These are phyloP conservation scores for Rhodamnia rubescens DNA, from an alignment of 345 rosid species.

Conservation along the genomic window DNA sequence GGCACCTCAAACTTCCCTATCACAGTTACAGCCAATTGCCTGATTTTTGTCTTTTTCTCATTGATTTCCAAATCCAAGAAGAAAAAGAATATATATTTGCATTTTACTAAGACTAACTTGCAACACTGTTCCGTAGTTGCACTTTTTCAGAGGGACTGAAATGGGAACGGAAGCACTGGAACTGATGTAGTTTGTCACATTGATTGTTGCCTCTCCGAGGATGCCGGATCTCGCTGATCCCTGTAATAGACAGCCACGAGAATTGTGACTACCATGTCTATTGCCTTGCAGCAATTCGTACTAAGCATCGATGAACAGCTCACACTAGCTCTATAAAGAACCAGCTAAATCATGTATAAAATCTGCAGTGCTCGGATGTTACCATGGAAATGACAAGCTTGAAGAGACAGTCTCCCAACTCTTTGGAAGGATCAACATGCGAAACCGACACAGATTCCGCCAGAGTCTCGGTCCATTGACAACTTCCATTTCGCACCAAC, in stretches of 20 bases:
- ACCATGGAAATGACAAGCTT: constrained; percentile 42
- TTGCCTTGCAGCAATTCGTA: background rate
- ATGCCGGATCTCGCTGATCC: constrained; percentile 46
- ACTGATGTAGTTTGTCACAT: constrained; percentile 28
- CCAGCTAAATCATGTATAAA: background rate
- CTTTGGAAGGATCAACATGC: constrained; percentile 20
- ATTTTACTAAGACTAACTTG: constrained; percentile 25
- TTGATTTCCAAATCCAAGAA: background rate
- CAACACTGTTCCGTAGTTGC: constrained; percentile 35
- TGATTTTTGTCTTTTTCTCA: background rate
- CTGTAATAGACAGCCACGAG: constrained; percentile 7
- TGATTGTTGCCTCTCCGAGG: constrained; percentile 42
- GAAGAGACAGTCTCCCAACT: constrained; percentile 21
- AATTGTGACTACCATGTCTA: background rate
- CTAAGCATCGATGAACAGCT: background rate
- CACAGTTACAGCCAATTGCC: background rate
- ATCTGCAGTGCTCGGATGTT: background rate
- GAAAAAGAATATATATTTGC: background rate
- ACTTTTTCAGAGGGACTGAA: constrained; percentile 44
- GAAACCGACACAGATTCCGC: constrained; percentile 32
- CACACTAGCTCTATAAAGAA: background rate
- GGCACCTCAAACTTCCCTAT: background rate
- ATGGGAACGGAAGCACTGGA: constrained; percentile 17
- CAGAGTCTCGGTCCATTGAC: constrained; percentile 45
- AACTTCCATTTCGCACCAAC: constrained; percentile 28